Evolutionary conservation across 2,329 filamentous ascomycete species (phyloP).

Genomic region (Pseudonectria foliicola): DNA sequence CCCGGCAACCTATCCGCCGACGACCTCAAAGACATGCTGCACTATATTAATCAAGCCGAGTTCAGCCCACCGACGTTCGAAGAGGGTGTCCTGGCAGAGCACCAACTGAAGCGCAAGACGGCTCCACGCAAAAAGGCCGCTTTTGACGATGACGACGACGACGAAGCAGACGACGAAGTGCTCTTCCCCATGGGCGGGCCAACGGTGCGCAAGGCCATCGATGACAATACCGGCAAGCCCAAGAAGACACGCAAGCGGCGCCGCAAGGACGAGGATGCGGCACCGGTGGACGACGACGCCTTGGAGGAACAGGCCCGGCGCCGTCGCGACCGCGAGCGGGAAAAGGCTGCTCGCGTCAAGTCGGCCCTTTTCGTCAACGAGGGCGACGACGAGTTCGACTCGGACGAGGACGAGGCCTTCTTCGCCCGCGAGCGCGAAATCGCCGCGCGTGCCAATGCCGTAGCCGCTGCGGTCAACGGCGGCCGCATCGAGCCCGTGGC

Average conservation of each 20-base stretch:
- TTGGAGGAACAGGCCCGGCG: constrained; percentile 57
- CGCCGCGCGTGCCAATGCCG: constrained; percentile 43
- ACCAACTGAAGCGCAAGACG: constrained; percentile 69
- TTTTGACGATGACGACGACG: constrained; percentile 65
- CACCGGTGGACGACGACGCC: constrained; percentile 52
- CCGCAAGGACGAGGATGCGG: constrained; percentile 39
- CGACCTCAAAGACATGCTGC: constrained; percentile 60
- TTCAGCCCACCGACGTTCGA: constrained; percentile 73
- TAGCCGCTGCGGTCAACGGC: constrained; percentile 14
- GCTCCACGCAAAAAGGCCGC: constrained; percentile 47
- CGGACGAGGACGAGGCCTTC: constrained; percentile 62
- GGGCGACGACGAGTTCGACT: constrained; percentile 85
- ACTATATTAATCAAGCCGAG: constrained; percentile 69
- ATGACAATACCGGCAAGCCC: constrained; percentile 50
- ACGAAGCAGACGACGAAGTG: constrained; percentile 44
- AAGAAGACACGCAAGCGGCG: constrained; percentile 34
- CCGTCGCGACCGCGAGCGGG: constrained; percentile 61
- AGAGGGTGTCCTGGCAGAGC: constrained; percentile 64
- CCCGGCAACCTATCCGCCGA: constrained; percentile 58
- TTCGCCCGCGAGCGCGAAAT: constrained; percentile 62
- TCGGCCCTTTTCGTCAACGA: constrained; percentile 73
- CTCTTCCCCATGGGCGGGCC: constrained; percentile 66
- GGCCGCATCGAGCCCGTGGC: constrained; percentile 3
- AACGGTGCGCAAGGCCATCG: constrained; percentile 45
- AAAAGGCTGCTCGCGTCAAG: constrained; percentile 75